These are phyloP conservation scores for Vitis hybrid DNA, from an alignment of 177 flowering plant species.

Conservation along the genomic window DNA sequence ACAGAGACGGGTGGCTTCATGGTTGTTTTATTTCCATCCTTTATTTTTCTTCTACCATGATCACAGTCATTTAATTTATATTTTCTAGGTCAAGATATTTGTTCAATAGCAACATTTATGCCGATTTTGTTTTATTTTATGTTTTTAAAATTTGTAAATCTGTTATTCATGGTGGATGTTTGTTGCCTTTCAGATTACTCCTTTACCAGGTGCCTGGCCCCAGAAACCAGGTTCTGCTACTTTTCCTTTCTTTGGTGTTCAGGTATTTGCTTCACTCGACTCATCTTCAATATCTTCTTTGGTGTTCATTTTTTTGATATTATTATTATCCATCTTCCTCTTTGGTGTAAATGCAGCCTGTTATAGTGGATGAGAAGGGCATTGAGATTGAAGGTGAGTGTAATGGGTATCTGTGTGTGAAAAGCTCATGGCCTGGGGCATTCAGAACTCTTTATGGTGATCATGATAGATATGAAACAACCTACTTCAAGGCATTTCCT, in stretches of 20 bases:
- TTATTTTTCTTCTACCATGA: background rate
- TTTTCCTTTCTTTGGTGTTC: conserved; percentile 97
- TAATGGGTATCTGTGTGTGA: conserved; percentile 91
- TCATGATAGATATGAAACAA: conserved; percentile 98
- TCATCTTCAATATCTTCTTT: background rate
- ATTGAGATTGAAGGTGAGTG: conserved; percentile 92
- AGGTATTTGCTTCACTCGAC: conserved; percentile 42
- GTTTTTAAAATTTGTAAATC: background rate
- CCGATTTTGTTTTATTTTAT: background rate
- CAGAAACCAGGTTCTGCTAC: conserved; percentile 99
- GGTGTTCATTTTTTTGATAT: background rate
- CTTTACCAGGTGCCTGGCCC: conserved; percentile 99
- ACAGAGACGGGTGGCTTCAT: conserved; percentile 99
- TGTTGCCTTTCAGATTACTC: conserved; percentile 72
- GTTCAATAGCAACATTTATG: background rate
- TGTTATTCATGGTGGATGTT: conserved; percentile 2
- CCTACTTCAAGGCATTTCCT: conserved; percentile 92
- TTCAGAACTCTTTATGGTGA: conserved; percentile 97
- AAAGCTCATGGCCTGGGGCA: conserved; percentile 97
- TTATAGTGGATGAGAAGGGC: conserved; percentile 97
- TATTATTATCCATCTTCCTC: background rate
- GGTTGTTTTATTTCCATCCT: conserved; percentile 42
- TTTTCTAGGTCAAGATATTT: background rate
- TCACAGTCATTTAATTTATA: background rate
- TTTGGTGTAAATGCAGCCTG: conserved; percentile 60